Conservation (phyloP, 352 stramenopile genomes). For the Pythium vanterpoolii region DNA sequence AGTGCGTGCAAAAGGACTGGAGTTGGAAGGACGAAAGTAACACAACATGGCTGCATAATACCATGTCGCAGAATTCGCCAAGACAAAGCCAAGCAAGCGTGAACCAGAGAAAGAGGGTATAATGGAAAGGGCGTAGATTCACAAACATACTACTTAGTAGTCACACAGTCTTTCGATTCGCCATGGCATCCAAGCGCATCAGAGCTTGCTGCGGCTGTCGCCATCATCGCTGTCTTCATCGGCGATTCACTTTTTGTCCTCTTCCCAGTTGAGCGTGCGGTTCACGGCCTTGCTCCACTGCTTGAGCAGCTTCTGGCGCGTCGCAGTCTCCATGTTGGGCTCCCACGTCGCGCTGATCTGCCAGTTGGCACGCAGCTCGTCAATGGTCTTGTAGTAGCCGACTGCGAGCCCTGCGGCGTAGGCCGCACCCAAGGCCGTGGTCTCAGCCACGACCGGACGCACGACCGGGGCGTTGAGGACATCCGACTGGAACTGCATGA, state of each 20-base stretch:
- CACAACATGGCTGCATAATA: too few species aligned
- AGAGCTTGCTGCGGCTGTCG: slow-evolving; percentile 14
- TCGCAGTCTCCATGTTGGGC: slow-evolving; percentile 61
- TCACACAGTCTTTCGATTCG: not conserved
- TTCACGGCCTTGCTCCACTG: slow-evolving; percentile 84
- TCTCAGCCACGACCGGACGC: slow-evolving; percentile 94
- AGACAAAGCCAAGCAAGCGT: too few species aligned
- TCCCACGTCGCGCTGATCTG: slow-evolving; percentile 71
- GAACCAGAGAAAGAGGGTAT: too few species aligned
- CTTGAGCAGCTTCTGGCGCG: slow-evolving; percentile 52
- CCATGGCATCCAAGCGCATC: not conserved
- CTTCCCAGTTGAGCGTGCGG: slow-evolving; percentile 84
- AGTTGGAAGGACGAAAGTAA: too few species aligned
- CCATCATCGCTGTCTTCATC: not conserved
- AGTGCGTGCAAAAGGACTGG: too few species aligned
- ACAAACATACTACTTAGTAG: too few species aligned
- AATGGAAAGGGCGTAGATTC: too few species aligned
- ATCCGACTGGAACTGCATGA: slow-evolving; percentile 99
- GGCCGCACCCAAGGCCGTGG: slow-evolving; percentile 96
- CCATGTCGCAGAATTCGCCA: too few species aligned
- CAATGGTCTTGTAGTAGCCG: slow-evolving; percentile 91
- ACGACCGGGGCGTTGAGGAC: slow-evolving; percentile 93
- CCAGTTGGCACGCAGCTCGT: slow-evolving; percentile 85
- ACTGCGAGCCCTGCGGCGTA: slow-evolving; percentile 97
- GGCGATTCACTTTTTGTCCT: slow-evolving; percentile 31